Evolutionary conservation across 495 filamentous ascomycete species (phyloP).

Genomic region (Articulospora tetracladia): DNA sequence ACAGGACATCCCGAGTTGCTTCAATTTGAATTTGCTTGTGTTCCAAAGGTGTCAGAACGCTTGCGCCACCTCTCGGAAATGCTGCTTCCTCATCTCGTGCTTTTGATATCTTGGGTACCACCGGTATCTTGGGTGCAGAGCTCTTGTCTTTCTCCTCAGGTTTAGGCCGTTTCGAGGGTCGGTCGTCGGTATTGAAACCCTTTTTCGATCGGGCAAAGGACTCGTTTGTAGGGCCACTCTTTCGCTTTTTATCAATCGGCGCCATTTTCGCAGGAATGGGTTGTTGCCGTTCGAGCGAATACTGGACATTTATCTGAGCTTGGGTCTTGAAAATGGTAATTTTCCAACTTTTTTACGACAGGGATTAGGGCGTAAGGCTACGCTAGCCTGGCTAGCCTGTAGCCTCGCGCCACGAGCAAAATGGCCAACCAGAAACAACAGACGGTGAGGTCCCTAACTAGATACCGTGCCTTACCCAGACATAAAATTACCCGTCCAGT

Average conservation of each 20-base stretch:
- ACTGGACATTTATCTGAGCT: not conserved
- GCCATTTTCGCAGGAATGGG: slow-evolving; percentile 20
- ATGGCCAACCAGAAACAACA: no score
- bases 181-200: slow-evolving; percentile 6
- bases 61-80: slow-evolving; percentile 91
- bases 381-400: no score
- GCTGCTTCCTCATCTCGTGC: slow-evolving; percentile 74
- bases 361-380: not conserved
- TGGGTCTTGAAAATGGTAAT: not conserved
- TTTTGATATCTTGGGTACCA: slow-evolving; percentile 20
- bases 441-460: no score
- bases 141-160: slow-evolving; percentile 13
- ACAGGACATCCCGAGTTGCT: slow-evolving; percentile 87
- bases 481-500: no score
- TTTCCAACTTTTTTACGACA: not conserved
- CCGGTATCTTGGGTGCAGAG: slow-evolving; percentile 4
- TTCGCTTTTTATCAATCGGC: slow-evolving; percentile 28
- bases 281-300: not conserved
- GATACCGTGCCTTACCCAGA: no score
- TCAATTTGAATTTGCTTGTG: slow-evolving; percentile 95
- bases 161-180: slow-evolving; percentile 23
- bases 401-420: no score
- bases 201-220: slow-evolving; percentile 24
- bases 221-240: slow-evolving; percentile 25
- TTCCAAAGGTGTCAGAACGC: slow-evolving; percentile 87